Base-by-base conservation (phyloP, 176 grass and related monocot genomes). In the Ensete glaucum region DNA sequence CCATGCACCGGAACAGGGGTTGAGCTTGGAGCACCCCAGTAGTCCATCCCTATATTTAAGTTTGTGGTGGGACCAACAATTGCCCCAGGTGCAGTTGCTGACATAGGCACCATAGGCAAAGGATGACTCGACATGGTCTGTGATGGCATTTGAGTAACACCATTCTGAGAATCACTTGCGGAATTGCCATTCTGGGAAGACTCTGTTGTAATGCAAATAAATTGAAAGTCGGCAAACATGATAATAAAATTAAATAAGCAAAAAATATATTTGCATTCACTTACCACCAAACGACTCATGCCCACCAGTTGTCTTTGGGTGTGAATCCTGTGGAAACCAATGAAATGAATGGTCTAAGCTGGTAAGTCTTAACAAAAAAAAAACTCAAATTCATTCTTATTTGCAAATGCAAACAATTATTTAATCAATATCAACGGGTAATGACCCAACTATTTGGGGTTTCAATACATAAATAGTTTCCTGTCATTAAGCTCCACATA, bases 21-120 rank as follows among this genome's bases (percentile, higher is more conserved):
- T 71, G 90, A 82, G 55, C 79, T 82, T 27, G 82, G 71, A 89
- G 90, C 82, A 78, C 68, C 73, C 90, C 90, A 92, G 73, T 92
- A 92, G 58, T 92, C 90, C 79, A 92, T 81, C 75, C 90, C 90
- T 82, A 92, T 92, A 77, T 92, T 89, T 78, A 92, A 82, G 69
- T 86, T 92, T 78, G 90, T 82, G 48, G 90, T 75, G 17, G 90
- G 87, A 74, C 85, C 83, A 85, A 80, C 84, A 80, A 92, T 73
- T 77, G 73, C 88, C 52, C 85, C 85, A 66, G 88, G 67, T 72
- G 79, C 77, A 82, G 79, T 78, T 20, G 84, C 71, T 75, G 88
- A 86, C 78, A 87, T 71, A 68, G 86, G 79, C 69, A 87, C 60
- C 77, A 88, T 87, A 23, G 85, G 7, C 85, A 91, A 85, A 64